Evolutionary conservation across 345 rosid genomes (phyloP).

Genomic region (Citrus inodora): DNA sequence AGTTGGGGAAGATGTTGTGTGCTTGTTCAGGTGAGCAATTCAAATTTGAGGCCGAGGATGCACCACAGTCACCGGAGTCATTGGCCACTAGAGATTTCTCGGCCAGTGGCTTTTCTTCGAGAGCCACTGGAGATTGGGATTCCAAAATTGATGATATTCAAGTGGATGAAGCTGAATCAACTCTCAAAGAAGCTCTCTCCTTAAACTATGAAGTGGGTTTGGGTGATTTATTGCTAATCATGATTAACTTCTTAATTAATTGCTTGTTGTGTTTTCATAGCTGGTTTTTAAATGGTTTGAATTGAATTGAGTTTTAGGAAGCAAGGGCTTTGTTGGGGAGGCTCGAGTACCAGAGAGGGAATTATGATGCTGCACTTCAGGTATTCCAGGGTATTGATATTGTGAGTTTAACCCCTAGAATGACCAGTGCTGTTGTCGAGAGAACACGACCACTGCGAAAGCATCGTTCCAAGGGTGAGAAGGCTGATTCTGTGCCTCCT

Average conservation of each 20-base stretch:
- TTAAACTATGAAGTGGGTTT: slow-evolving; percentile 83
- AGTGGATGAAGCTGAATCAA: slow-evolving; percentile 94
- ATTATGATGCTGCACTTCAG: slow-evolving; percentile 92
- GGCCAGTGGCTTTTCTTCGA: slow-evolving; percentile 75
- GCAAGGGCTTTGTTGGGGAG: slow-evolving; percentile 97
- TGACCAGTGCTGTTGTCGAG: slow-evolving; percentile 60
- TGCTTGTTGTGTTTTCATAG: neutral
- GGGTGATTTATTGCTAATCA: neutral
- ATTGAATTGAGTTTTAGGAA: slow-evolving; percentile 47
- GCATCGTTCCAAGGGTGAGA: slow-evolving; percentile 38
- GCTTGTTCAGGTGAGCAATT: slow-evolving; percentile 98
- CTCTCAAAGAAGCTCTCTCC: slow-evolving; percentile 93
- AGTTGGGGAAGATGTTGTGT: slow-evolving; percentile 63
- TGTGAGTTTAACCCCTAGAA: slow-evolving; percentile 59
- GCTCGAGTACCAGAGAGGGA: slow-evolving; percentile 88
- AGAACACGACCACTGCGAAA: slow-evolving; percentile 54
- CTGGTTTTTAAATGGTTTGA: neutral
- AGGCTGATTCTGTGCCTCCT: slow-evolving; percentile 42
- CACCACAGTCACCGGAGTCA: slow-evolving; percentile 86
- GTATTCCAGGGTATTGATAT: slow-evolving; percentile 90
- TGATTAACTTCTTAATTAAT: neutral
- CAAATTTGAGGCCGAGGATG: slow-evolving; percentile 86
- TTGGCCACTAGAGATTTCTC: slow-evolving; percentile 95
- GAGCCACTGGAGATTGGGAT: slow-evolving; percentile 75
- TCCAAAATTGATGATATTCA: slow-evolving; percentile 71